phyloP scores from a whole-genome alignment of 352 stramenopile species.

The Phytopythium cucurbitacearum region DNA sequence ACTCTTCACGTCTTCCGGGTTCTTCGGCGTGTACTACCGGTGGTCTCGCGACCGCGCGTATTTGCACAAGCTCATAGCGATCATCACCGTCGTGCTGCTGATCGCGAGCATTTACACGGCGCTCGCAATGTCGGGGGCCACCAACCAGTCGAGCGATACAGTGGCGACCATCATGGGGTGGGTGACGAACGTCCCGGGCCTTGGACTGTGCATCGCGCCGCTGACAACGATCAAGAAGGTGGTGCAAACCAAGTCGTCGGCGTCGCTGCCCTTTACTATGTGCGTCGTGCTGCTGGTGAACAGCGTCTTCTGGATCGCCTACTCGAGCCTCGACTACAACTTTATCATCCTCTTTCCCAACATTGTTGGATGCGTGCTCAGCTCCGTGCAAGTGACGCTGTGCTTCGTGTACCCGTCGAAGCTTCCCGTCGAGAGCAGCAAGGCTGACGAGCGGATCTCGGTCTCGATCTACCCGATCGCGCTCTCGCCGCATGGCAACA shows the following conservation, averaged over 20 bases:
- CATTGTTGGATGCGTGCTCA: slow-evolving; percentile 21
- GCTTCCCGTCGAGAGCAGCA: slow-evolving; percentile 9
- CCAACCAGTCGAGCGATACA: slow-evolving; percentile 18
- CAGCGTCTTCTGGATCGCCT: slow-evolving; percentile 39
- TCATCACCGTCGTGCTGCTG: slow-evolving; percentile 16
- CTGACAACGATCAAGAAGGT: slow-evolving; percentile 32
- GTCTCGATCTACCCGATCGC: slow-evolving; percentile 13
- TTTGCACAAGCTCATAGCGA: slow-evolving; percentile 21
- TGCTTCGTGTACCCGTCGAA: slow-evolving; percentile 28
- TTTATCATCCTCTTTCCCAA: slow-evolving; percentile 48
- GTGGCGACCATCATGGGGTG: slow-evolving; percentile 27
- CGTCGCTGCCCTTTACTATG: slow-evolving; percentile 46
- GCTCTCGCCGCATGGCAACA: slow-evolving; percentile 8
- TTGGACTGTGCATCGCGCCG: slow-evolving; percentile 24
- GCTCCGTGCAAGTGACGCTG: slow-evolving; percentile 21
- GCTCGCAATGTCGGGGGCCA: slow-evolving; percentile 17
- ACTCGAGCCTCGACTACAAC: slow-evolving; percentile 23
- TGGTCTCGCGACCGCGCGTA: slow-evolving; percentile 21
- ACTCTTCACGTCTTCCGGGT: slow-evolving; percentile 18
- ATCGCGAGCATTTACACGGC: slow-evolving; percentile 26
- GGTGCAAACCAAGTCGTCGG: slow-evolving; percentile 30
- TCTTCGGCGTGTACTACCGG: slow-evolving; percentile 33
- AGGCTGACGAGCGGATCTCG: slow-evolving; percentile 9
- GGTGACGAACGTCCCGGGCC: slow-evolving; percentile 26
- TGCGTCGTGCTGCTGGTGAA: slow-evolving; percentile 32